These are phyloP conservation scores for Cicer arietinum DNA, from an alignment of 306 rosid genomes.

Conservation along the genomic window DNA sequence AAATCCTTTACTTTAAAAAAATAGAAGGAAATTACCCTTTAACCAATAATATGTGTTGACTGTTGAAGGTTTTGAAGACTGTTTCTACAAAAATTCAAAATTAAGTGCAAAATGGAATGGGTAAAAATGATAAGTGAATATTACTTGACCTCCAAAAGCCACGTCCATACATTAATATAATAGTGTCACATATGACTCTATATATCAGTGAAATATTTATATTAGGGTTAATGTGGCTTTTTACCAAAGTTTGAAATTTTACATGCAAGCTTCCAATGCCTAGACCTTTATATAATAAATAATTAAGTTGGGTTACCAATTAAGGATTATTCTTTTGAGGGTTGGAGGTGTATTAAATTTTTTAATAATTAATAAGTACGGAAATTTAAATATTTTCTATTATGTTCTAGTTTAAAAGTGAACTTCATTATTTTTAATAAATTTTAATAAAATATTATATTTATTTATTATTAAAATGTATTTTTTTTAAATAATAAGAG, in stretches of 20 bases:
- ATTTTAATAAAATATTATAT: no score
- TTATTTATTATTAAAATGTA: no score
- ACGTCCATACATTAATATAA: constrained; percentile 21
- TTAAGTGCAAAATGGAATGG: constrained; percentile 22
- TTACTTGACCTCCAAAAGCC: constrained; percentile 50
- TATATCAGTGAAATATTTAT: constrained; percentile 13
- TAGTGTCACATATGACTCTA: constrained; percentile 29
- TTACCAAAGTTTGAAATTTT: constrained; percentile 31
- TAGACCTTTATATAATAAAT: constrained; percentile 5
- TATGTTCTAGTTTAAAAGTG: no score
- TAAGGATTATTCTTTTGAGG: background rate
- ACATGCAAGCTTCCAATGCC: constrained; percentile 25
- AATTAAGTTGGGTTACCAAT: constrained; percentile 19
- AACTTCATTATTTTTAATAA: no score
- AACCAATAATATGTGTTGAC: constrained; percentile 23
- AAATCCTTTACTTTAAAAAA: constrained; percentile 3
- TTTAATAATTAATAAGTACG: background rate
- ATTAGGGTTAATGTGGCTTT: constrained; percentile 34
- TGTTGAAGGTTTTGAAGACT: constrained; percentile 28
- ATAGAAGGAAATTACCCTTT: background rate
- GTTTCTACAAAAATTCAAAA: constrained; percentile 10
- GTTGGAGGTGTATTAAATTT: background rate
- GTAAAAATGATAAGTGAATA: constrained; percentile 24
- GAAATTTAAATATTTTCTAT: background rate
- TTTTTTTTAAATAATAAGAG: no score